These are phyloP conservation scores for Suillus discolor DNA, from an alignment of 768 basidiomycete species.

Conservation along the genomic window DNA sequence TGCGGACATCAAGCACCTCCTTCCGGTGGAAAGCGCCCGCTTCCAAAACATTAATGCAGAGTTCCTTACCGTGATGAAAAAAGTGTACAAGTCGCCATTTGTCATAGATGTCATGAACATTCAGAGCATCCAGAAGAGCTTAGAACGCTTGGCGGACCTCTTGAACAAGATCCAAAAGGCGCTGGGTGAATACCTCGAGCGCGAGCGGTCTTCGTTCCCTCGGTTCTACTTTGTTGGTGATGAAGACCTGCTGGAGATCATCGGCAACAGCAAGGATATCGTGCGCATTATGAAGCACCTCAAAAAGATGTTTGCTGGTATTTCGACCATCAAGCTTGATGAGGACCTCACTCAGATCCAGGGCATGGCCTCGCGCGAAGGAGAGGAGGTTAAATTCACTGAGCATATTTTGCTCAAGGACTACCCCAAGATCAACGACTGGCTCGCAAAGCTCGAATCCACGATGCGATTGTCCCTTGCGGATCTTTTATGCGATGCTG, in stretches of 20 bases:
- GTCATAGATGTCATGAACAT: constrained; percentile 97
- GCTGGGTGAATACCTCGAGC: constrained; percentile 96
- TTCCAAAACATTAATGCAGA: constrained; percentile 99
- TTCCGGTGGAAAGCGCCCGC: constrained; percentile 95
- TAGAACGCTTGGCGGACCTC: constrained; percentile 94
- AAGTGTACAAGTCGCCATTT: constrained; percentile 99
- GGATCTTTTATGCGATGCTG: constrained; percentile 75
- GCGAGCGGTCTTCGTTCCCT: constrained; percentile 97
- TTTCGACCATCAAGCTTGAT: constrained; percentile 86
- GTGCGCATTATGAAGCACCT: constrained; percentile 98
- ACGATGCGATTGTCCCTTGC: constrained; percentile 94
- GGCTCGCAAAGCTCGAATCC: constrained; percentile 89
- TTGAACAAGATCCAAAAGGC: constrained; percentile 99
- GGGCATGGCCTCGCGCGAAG: constrained; percentile 95
- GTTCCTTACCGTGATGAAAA: constrained; percentile 98
- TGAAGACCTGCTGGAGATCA: constrained; percentile 97
- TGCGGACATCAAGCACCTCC: constrained; percentile 98
- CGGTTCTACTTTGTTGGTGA: constrained; percentile 99
- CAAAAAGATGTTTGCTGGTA: constrained; percentile 99
- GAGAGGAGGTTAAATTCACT: constrained; percentile 88
- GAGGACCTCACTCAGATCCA: constrained; percentile 87
- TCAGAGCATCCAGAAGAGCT: constrained; percentile 92
- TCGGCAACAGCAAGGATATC: constrained; percentile 99
- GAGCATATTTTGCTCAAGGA: constrained; percentile 87
- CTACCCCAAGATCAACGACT: constrained; percentile 98